These are phyloP conservation scores for Sarocladium kiliense DNA, from an alignment of 2,329 filamentous ascomycete species.

Conservation along the genomic window DNA sequence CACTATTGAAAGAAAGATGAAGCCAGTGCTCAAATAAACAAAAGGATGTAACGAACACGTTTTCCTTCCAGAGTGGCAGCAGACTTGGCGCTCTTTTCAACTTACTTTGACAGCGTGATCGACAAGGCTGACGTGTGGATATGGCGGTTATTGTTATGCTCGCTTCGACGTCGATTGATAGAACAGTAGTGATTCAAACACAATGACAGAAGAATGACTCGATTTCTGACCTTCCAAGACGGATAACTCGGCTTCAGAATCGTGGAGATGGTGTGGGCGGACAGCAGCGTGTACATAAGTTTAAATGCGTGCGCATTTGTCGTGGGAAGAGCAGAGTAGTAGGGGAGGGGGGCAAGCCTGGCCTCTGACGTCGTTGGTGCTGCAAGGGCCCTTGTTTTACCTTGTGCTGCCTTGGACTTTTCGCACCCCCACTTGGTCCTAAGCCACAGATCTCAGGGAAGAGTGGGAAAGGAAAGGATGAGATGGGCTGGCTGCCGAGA, in stretches of 20 bases:
- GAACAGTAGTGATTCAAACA: too few relatives aligned
- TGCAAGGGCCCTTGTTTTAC: not conserved
- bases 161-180: too few relatives aligned
- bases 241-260: not conserved
- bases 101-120: too few relatives aligned
- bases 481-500: too few relatives aligned
- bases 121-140: not conserved
- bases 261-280: not conserved
- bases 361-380: conserved; percentile 1
- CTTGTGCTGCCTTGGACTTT: not conserved
- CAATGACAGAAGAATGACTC: conserved; percentile 3
- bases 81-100: too few relatives aligned
- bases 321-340: not conserved
- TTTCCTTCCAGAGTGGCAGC: too few relatives aligned
- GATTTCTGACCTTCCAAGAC: conserved; percentile 5
- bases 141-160: too few relatives aligned
- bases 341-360: not conserved
- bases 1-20: not conserved
- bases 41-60: too few relatives aligned
- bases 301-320: not conserved
- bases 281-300: not conserved
- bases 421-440: not conserved
- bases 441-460: not conserved
- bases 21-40: not conserved
- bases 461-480: not conserved